A percentile compares a stretch with the other conserved stretches of the same genome.
These are phyloP conservation scores for Warburgia ugandensis DNA, from an alignment of 164 flowering plant genomes.

Conservation along the genomic window DNA sequence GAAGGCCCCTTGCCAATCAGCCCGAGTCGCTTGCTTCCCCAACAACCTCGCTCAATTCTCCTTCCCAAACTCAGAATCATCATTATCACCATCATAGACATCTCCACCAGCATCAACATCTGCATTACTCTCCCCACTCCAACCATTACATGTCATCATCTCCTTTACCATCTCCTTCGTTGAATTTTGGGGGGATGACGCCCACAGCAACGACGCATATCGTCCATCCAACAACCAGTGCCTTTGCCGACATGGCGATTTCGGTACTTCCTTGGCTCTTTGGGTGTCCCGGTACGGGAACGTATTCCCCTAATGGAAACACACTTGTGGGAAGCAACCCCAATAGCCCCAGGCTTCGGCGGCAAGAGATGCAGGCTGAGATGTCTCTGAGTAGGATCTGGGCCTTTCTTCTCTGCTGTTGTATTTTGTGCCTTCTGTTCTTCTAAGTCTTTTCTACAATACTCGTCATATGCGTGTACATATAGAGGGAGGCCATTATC, in stretches of 20 bases:
- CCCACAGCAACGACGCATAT: constrained; percentile 17
- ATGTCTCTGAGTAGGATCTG: constrained; percentile 40
- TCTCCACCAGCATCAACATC: constrained; percentile 11
- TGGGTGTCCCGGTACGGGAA: constrained; percentile 14
- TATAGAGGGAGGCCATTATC: no score
- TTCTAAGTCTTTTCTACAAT: no score
- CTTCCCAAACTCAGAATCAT: constrained; percentile 23
- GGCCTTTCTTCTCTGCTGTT: constrained; percentile 43
- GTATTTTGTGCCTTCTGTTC: constrained; percentile 38
- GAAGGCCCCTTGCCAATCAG: constrained; percentile 42
- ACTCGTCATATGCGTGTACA: no score
- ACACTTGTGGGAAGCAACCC: constrained; percentile 9
- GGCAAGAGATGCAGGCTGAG: constrained; percentile 35
- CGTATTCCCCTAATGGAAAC: constrained; percentile 27
- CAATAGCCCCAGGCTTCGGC: constrained; percentile 24
- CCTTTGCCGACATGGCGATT: constrained; percentile 51
- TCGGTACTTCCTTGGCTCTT: constrained; percentile 30
- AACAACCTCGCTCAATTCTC: constrained; percentile 7
- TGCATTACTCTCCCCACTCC: background rate
- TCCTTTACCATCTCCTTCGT: background rate
- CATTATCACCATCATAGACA: constrained; percentile 10
- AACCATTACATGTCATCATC: no score
- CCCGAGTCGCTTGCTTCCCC: constrained; percentile 10
- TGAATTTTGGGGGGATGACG: background rate
- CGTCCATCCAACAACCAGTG: constrained; percentile 31